Percentiles rank a stretch among this genome's conserved stretches.
Evolutionary conservation across 2,329 filamentous ascomycete species (phyloP).

Genomic region (Diplodia intermedia): DNA sequence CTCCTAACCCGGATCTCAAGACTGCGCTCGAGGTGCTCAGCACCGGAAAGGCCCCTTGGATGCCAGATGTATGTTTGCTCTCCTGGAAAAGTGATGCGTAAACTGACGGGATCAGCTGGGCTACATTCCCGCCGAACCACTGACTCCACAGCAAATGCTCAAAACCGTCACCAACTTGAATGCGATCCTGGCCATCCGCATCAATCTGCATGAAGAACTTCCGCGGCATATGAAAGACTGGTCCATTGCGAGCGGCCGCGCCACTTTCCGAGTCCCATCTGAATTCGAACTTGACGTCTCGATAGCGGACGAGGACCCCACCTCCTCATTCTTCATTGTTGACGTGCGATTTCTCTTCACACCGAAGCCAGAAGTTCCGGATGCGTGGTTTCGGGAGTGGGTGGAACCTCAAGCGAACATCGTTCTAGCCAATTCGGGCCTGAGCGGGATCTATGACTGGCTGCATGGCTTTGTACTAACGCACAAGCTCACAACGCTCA

Average conservation of each 20-base stretch:
- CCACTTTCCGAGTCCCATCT: constrained; percentile 80
- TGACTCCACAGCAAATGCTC: constrained; percentile 75
- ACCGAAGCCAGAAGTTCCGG: constrained; percentile 68
- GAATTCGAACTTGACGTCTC: constrained; percentile 96
- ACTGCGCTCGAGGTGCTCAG: constrained; percentile 87
- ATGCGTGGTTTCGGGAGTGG: constrained; percentile 65
- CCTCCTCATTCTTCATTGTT: constrained; percentile 90
- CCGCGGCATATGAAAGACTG: constrained; percentile 81
- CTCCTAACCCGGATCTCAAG: constrained; percentile 88
- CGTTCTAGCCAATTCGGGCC: constrained; percentile 69
- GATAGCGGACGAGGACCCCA: constrained; percentile 82
- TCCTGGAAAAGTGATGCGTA: constrained; percentile 30
- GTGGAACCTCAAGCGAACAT: constrained; percentile 77
- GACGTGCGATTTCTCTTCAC: constrained; percentile 85
- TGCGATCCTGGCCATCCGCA: constrained; percentile 77
- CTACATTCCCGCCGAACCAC: constrained; percentile 75
- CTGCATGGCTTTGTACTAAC: constrained; percentile 88
- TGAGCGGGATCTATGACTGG: constrained; percentile 82
- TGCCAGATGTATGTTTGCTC: constrained; percentile 71
- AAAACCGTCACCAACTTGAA: constrained; percentile 82
- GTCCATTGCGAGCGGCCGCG: constrained; percentile 81
- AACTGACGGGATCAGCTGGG: constrained; percentile 61
- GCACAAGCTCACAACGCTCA: constrained; percentile 84
- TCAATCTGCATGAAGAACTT: constrained; percentile 85
- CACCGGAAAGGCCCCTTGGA: constrained; percentile 76